Base-by-base conservation (phyloP, 345 rosid species). In the Brassica incana region DNA sequence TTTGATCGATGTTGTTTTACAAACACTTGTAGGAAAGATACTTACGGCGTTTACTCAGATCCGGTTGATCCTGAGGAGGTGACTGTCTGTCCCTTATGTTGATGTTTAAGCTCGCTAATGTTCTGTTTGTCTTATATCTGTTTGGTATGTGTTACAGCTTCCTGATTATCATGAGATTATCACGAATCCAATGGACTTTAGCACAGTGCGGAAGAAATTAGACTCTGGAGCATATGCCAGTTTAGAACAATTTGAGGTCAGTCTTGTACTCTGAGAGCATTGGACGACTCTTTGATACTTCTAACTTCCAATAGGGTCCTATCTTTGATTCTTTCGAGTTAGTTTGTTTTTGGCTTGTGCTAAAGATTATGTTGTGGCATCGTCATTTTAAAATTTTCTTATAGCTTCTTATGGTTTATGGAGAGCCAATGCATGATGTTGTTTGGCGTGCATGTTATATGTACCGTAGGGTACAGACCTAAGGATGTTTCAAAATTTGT, bases 21-120 rank as follows among this genome's bases (percentile, higher is more conserved):
- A 63, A 58, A 61, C 71, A 48, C 72, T 81, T 88, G 79, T 81
- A 95, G 99, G 86, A 95, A 95, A 88, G 99, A 95, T 78, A 88
- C 99, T 67, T 88, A 95, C 81, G 96, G 97, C 50, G 99, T 93
- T 71, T 93, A 88, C 77, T 92, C 99, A 2, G 99, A 95, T 64
- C 97, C 99, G 0, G 98, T 91, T 85, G 96, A 95, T 89, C 88
- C 93, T 43, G 88, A 87, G 76, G 97, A 91, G 92, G 97, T 88
- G 78, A 76, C 52, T 45, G 7, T 33, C 68, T 59, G 52, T 77
- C 80, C 43, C 50, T 64, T 60, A 20, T 63, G 63, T 75, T 80
- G 11, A 7, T 76, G 76, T 70, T 75, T 1, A 63, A 48, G 60
- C 58, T 71, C 38, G 11, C 40, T 45, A 20, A 8, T 60, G 29